These are phyloP conservation scores for Fusarium buxicola DNA, from an alignment of 2,329 filamentous ascomycete species.

Conservation along the genomic window DNA sequence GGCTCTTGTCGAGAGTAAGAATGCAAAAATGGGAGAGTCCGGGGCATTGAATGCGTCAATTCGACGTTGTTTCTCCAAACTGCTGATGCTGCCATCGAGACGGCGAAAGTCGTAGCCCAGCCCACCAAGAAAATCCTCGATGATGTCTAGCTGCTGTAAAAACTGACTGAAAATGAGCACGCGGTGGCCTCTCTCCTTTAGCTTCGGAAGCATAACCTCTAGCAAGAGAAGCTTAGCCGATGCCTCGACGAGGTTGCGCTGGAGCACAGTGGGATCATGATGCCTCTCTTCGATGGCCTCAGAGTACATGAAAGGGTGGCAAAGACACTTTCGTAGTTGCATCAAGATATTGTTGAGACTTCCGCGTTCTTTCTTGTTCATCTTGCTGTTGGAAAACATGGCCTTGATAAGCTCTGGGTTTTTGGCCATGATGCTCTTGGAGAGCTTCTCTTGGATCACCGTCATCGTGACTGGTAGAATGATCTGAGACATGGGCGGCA, in stretches of 20 bases:
- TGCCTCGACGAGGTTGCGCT: slow-evolving; percentile 89
- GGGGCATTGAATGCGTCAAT: slow-evolving; percentile 95
- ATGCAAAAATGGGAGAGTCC: slow-evolving; percentile 85
- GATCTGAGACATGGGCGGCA: slow-evolving; percentile 93
- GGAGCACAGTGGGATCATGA: slow-evolving; percentile 69
- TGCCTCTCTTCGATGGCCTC: slow-evolving; percentile 87
- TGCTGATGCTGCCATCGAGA: slow-evolving; percentile 85
- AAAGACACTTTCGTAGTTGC: slow-evolving; percentile 93
- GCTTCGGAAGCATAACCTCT: slow-evolving; percentile 86
- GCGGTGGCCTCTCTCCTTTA: slow-evolving; percentile 86
- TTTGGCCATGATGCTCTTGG: slow-evolving; percentile 91
- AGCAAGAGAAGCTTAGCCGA: slow-evolving; percentile 89
- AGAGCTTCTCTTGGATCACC: slow-evolving; percentile 90
- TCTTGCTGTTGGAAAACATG: slow-evolving; percentile 77
- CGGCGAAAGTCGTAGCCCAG: slow-evolving; percentile 80
- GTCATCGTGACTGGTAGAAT: slow-evolving; percentile 98
- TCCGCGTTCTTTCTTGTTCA: slow-evolving; percentile 78
- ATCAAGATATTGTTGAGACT: slow-evolving; percentile 94
- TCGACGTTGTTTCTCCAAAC: slow-evolving; percentile 89
- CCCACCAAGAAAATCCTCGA: slow-evolving; percentile 90
- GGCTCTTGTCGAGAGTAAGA: slow-evolving; percentile 91
- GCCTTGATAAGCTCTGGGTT: slow-evolving; percentile 89
- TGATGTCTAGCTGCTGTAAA: slow-evolving; percentile 84
- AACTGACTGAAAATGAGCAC: slow-evolving; percentile 98
- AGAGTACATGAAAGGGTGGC: slow-evolving; percentile 96